phyloP scores from a whole-genome alignment of 2,329 filamentous ascomycete species.

The Thielaviopsis euricoi region DNA sequence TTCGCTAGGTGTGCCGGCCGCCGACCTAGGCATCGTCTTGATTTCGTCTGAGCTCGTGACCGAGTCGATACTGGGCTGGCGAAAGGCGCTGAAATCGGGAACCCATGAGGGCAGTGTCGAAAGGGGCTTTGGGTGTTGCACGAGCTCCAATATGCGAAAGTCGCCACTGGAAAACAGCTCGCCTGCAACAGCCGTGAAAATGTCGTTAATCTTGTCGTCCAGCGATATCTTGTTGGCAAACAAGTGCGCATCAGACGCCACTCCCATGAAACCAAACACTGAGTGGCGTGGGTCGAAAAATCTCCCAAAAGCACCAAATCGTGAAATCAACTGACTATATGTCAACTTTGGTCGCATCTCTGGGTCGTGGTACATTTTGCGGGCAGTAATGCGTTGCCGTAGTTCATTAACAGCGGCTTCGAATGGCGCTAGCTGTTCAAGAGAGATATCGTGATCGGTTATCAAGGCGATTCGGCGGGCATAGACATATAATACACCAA shows the following conservation, averaged over 20 bases:
- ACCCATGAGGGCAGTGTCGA: slow-evolving; percentile 1
- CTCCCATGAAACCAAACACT: slow-evolving; percentile 1
- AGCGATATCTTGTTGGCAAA: background rate
- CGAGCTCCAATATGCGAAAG: background rate
- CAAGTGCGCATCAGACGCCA: slow-evolving; percentile 1
- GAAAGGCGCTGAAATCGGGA: slow-evolving; percentile 2
- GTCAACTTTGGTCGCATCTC: background rate
- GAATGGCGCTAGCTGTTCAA: background rate
- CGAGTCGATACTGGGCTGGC: slow-evolving; percentile 3
- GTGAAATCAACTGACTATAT: background rate
- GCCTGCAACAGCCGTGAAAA: slow-evolving; percentile 4
- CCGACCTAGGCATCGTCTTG: background rate
- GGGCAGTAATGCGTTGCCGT: background rate
- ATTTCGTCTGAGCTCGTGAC: background rate
- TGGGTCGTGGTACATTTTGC: slow-evolving; percentile 3
- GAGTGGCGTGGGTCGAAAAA: background rate
- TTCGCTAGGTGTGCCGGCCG: background rate
- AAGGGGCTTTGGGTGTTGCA: slow-evolving; percentile 2
- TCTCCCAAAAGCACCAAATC: background rate
- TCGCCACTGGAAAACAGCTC: background rate
- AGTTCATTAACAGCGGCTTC: background rate
- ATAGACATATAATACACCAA: background rate
- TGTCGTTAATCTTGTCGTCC: background rate
- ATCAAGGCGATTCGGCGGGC: background rate
- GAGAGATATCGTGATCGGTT: background rate